Evolutionary conservation across 169 alveolate species (phyloP).

Genomic region (Plasmodium gaboni): DNA sequence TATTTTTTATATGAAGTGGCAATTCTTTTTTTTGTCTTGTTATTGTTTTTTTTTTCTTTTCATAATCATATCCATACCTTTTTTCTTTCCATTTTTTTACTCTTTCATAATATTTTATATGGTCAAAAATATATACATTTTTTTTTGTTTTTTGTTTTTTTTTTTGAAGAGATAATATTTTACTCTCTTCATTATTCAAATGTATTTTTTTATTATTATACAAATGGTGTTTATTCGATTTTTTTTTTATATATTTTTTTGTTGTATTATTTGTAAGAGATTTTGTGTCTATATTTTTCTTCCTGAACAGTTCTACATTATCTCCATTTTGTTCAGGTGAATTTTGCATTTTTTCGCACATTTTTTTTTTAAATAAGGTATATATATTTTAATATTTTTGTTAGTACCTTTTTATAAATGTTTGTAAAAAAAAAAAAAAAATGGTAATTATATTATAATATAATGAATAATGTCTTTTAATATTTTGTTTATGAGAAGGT

Average conservation of each 20-base stretch:
- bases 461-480: too few relatives aligned
- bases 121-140: constrained; percentile 21
- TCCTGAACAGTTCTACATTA: background rate
- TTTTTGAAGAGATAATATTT: background rate
- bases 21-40: background rate
- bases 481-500: too few relatives aligned
- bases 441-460: too few relatives aligned
- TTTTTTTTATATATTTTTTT: background rate
- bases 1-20: too few relatives aligned
- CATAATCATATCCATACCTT: constrained; percentile 15
- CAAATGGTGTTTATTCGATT: background rate
- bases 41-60: constrained; percentile 4
- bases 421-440: too few relatives aligned
- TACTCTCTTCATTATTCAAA: constrained; percentile 4
- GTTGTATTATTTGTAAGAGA: background rate
- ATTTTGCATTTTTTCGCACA: constrained; percentile 3
- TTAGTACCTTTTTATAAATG: too few relatives aligned
- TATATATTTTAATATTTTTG: too few relatives aligned
- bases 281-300: background rate
- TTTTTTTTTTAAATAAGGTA: constrained; percentile 1
- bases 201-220: background rate
- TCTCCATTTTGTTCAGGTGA: constrained; percentile 7
- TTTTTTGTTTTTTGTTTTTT: constrained; percentile 6
- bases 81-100: constrained; percentile 53
- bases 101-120: constrained; percentile 46